Percentiles rank a stretch among this genome's conserved stretches.
Evolutionary conservation across 2,329 filamentous ascomycete species (phyloP).

Genomic region (Diaporthe ilicicola): DNA sequence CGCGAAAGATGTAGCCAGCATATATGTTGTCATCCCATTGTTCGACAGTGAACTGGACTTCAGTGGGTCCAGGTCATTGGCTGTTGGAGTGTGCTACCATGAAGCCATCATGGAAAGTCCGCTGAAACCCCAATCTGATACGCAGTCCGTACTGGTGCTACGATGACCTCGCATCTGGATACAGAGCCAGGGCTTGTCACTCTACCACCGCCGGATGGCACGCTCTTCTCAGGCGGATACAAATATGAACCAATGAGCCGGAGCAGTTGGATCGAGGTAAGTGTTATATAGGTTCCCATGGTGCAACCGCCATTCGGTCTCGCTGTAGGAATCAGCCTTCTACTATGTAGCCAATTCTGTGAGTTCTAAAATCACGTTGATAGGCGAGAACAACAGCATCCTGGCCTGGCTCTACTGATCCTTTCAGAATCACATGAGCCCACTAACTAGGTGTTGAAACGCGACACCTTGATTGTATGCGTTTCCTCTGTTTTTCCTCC

Average conservation of each 20-base stretch:
- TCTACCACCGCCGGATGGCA: neutral
- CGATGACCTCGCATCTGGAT: neutral
- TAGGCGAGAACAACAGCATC: neutral
- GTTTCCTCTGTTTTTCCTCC: neutral
- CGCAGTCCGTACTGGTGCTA: neutral
- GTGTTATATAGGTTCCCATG: neutral
- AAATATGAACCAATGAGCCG: neutral
- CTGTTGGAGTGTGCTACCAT: neutral
- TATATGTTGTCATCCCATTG: neutral
- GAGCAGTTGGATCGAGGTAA: too few relatives aligned
- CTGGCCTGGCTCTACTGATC: neutral
- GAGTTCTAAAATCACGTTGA: too few relatives aligned
- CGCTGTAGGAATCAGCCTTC: too few relatives aligned
- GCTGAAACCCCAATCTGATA: conserved; percentile 11
- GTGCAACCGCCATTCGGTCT: neutral
- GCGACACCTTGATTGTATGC: neutral
- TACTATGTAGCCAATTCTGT: too few relatives aligned
- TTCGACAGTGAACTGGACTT: neutral
- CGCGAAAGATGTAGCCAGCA: too few relatives aligned
- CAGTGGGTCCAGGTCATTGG: neutral
- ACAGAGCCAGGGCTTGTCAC: neutral
- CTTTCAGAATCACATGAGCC: too few relatives aligned
- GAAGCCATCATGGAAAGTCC: neutral
- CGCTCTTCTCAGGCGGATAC: neutral
- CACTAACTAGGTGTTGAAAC: neutral